These are phyloP conservation scores for Epichloe bromicola DNA, from an alignment of 2,329 filamentous ascomycete genomes.

Conservation along the genomic window DNA sequence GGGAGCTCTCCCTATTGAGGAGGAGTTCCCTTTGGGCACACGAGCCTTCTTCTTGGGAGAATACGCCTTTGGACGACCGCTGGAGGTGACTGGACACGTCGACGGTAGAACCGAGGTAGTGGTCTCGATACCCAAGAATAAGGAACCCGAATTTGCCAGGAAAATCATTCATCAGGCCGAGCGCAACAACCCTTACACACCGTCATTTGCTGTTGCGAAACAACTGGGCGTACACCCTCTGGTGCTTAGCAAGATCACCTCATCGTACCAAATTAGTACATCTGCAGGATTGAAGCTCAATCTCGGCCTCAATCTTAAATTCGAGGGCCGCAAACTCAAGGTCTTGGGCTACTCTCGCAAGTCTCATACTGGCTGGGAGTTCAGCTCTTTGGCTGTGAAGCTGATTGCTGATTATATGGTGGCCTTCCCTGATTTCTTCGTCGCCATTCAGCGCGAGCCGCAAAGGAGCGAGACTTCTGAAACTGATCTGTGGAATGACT, in stretches of 20 bases:
- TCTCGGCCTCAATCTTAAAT: constrained; percentile 89
- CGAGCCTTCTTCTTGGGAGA: constrained; percentile 90
- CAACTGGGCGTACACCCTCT: constrained; percentile 72
- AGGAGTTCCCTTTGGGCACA: constrained; percentile 77
- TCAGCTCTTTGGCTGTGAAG: constrained; percentile 70
- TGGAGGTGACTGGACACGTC: constrained; percentile 67
- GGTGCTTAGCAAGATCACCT: constrained; percentile 89
- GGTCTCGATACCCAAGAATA: constrained; percentile 57
- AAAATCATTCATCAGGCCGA: constrained; percentile 61
- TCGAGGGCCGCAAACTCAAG: constrained; percentile 89
- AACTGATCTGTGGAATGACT: constrained; percentile 70
- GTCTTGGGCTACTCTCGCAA: constrained; percentile 92
- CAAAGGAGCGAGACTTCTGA: constrained; percentile 74
- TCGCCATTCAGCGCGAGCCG: constrained; percentile 72
- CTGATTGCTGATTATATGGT: constrained; percentile 83
- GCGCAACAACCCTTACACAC: constrained; percentile 60
- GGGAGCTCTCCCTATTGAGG: constrained; percentile 73
- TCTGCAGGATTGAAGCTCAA: constrained; percentile 77
- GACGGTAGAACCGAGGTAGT: constrained; percentile 66
- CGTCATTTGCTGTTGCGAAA: constrained; percentile 79
- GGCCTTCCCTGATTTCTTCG: constrained; percentile 90
- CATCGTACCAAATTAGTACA: constrained; percentile 71
- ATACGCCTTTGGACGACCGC: constrained; percentile 78
- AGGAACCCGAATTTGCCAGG: constrained; percentile 71
- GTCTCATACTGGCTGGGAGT: constrained; percentile 82